Evolutionary conservation across 345 rosid genomes (phyloP), one percentile per base, ranked within the genome.

Genomic region (Hibiscus syriacus): DNA sequence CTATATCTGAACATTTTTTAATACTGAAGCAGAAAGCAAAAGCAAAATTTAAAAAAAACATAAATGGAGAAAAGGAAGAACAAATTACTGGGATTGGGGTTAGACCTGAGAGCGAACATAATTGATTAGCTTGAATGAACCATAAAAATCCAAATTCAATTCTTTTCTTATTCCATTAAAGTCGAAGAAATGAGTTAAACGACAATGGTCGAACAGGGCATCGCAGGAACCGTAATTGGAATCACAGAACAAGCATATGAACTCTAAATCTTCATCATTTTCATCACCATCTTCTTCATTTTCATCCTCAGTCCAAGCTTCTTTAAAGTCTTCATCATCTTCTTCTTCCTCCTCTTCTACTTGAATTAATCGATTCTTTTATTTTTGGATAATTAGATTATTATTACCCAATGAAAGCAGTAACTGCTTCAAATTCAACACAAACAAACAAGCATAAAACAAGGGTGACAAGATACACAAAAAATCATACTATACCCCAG

Each of bases 81-180:
- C 1, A 39, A 62, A 22, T 26, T 30, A 66, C 11, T 8, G 22
- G 5, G 34, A 77, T 56, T 56, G 36, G 20, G 22, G 17, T 12
- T 27, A 19, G 74, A 92, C 98, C n/a, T n/a, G n/a, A n/a, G n/a
- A n/a, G n/a, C n/a, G n/a, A n/a, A n/a, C n/a, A n/a, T n/a, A n/a
- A n/a, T 90, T 93, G 78, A 93, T 81, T 77, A 93, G 92, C 87
- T 87, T 93, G 63, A 93, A 81, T 0, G 84, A 84, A 59, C 80
- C 73, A 55, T 93, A 93, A 72, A 90, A 90, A 88, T 88, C 85
- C 86, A 93, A 82, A 25, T 76, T 67, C 74, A 87, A 27, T 2
- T 73, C 78, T 38, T 79, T 83, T 78, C 76, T 79, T 38, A n/a
- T n/a, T n/a, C n/a, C n/a, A n/a, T n/a, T n/a, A n/a, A n/a, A n/a